These are phyloP conservation scores for Candida endomychidarum DNA, from an alignment of 805 yeast genomes.

Conservation along the genomic window DNA sequence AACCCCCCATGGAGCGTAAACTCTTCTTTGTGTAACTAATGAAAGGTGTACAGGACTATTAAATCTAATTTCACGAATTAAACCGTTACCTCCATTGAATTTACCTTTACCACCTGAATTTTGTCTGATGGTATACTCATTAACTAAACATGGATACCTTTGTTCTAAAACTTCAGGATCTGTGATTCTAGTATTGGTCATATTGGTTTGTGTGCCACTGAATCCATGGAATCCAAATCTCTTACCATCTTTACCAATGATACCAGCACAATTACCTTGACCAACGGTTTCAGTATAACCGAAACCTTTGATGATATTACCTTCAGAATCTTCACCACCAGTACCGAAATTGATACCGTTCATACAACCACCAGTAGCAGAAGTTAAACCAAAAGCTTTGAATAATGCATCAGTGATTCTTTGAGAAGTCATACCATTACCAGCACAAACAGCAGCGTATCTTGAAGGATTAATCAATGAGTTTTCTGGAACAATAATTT, in stretches of 20 bases:
- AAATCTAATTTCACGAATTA: conserved; percentile 21
- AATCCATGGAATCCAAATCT: conserved; percentile 18
- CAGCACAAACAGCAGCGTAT: conserved; percentile 22
- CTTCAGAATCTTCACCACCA: conserved; percentile 19
- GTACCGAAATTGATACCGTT: conserved; percentile 22
- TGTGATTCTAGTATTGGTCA: conserved; percentile 26
- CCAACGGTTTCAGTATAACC: conserved; percentile 20
- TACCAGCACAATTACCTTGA: conserved; percentile 22
- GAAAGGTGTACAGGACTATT: conserved; percentile 18
- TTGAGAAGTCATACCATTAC: conserved; percentile 24
- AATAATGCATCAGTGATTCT: conserved; percentile 22
- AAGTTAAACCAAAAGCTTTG: conserved; percentile 22
- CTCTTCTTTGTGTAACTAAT: conserved; percentile 21
- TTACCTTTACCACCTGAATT: conserved; percentile 21
- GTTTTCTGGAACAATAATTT: conserved; percentile 17
- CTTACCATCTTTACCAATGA: conserved; percentile 12
- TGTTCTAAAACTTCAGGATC: conserved; percentile 22
- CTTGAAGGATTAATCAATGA: conserved; percentile 19
- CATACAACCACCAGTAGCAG: conserved; percentile 23
- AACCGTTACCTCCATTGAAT: conserved; percentile 21
- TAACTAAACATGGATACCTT: conserved; percentile 18
- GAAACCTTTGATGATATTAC: conserved; percentile 19
- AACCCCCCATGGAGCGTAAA: conserved; percentile 22
- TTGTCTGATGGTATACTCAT: conserved; percentile 15
- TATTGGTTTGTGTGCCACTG: conserved; percentile 48